Conservation (phyloP, 805 yeast species). For the Yueomyces sp. region DNA sequence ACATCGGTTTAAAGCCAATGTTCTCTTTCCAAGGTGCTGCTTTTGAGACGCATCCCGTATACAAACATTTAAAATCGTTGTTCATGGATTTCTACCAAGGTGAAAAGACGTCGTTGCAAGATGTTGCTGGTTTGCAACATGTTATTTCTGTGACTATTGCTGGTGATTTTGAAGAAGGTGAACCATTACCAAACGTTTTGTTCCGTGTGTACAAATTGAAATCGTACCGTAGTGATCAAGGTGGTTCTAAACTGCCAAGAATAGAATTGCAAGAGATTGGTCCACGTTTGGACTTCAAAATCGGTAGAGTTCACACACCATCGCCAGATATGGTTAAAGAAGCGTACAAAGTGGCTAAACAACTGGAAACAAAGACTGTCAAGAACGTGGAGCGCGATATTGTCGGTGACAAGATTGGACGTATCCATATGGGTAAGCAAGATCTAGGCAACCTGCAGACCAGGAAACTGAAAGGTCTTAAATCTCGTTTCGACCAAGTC, state of each 20-base stretch:
- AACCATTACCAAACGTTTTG: slow-evolving; percentile 62
- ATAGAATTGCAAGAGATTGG: slow-evolving; percentile 92
- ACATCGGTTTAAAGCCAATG: slow-evolving; percentile 88
- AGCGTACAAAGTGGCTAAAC: slow-evolving; percentile 69
- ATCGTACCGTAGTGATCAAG: slow-evolving; percentile 68
- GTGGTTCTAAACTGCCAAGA: slow-evolving; percentile 60
- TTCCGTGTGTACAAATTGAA: slow-evolving; percentile 86
- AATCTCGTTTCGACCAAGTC: slow-evolving; percentile 70
- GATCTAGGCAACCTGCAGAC: slow-evolving; percentile 85
- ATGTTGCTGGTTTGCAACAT: slow-evolving; percentile 89
- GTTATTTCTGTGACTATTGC: slow-evolving; percentile 69
- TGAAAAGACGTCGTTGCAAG: slow-evolving; percentile 66
- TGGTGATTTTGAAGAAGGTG: slow-evolving; percentile 60
- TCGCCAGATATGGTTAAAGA: slow-evolving; percentile 84
- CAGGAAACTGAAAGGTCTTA: slow-evolving; percentile 96
- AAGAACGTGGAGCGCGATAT: slow-evolving; percentile 80
- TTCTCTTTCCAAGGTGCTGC: slow-evolving; percentile 85
- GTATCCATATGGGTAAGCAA: slow-evolving; percentile 92
- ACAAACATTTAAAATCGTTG: slow-evolving; percentile 71
- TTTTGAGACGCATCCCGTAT: slow-evolving; percentile 81
- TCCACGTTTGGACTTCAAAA: slow-evolving; percentile 83
- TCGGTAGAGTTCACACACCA: slow-evolving; percentile 77
- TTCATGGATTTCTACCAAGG: slow-evolving; percentile 88
- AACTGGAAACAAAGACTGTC: slow-evolving; percentile 65
- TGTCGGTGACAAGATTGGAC: slow-evolving; percentile 95